Evolutionary conservation across 192 early-diverging fungal species (phyloP).

Genomic region (Mortierella claussenii): DNA sequence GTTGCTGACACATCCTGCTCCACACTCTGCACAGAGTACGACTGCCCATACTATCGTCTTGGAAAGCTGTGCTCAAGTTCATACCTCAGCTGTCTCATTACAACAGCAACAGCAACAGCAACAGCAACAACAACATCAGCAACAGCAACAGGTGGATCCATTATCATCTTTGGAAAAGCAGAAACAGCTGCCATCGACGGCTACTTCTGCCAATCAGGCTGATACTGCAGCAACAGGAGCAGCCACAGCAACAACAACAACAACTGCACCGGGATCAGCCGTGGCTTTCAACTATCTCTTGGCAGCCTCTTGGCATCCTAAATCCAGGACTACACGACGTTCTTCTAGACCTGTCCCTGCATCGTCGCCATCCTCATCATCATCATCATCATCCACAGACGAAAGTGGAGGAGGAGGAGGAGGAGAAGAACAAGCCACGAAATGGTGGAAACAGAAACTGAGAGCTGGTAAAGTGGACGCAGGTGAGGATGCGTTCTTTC

Average conservation of each 20-base stretch:
- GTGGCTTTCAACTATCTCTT: conserved; percentile 47
- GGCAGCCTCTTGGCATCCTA: conserved; percentile 50
- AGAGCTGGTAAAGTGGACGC: conserved; percentile 67
- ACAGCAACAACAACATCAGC: conserved; percentile 2
- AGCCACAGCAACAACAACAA: neutral
- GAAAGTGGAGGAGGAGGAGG: neutral
- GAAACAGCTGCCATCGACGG: neutral
- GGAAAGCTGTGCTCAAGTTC: conserved; percentile 3
- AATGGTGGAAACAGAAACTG: conserved; percentile 57
- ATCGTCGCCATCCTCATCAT: conserved; percentile 4
- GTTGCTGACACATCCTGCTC: conserved; percentile 9
- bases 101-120: conserved; percentile 32
- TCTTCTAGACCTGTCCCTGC: too few relatives aligned
- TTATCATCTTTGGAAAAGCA: neutral
- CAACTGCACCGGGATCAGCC: conserved; percentile 6
- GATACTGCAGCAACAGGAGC: conserved; percentile 9
- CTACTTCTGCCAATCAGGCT: neutral
- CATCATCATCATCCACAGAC: neutral
- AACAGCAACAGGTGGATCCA: conserved; percentile 1
- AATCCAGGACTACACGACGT: conserved; percentile 22
- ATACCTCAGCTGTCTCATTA: conserved; percentile 24
- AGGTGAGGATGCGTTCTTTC: conserved; percentile 70
- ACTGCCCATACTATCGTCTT: neutral
- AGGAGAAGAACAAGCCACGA: conserved; percentile 9
- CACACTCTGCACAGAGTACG: neutral